Conservation (phyloP, 2,329 filamentous ascomycete genomes). For the Lecanicillium sp. region DNA sequence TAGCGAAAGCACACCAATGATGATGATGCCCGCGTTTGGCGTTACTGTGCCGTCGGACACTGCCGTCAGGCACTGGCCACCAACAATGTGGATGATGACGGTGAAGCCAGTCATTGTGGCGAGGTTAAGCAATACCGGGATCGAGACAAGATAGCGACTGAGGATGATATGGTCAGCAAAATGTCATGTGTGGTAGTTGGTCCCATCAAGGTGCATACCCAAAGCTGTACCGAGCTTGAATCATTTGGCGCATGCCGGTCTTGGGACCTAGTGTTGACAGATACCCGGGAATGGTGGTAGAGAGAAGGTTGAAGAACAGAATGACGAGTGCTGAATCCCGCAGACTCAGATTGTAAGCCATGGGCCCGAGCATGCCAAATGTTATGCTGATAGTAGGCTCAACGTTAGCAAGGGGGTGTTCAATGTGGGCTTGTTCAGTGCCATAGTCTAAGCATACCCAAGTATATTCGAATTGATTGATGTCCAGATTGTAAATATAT, state of each 20-base stretch:
- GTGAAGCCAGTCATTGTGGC: constrained; percentile 56
- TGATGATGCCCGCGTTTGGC: constrained; percentile 50
- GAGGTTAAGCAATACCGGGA: constrained; percentile 55
- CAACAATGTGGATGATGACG: constrained; percentile 52
- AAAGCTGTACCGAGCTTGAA: constrained; percentile 56
- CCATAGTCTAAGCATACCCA: constrained; percentile 22
- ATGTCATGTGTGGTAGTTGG: not conserved
- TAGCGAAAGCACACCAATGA: constrained; percentile 48
- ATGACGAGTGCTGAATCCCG: constrained; percentile 51
- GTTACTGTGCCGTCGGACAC: constrained; percentile 40
- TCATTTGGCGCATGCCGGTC: constrained; percentile 58
- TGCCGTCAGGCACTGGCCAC: constrained; percentile 49
- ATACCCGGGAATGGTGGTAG: constrained; percentile 45
- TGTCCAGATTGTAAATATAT: constrained; percentile 40
- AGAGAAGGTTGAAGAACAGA: constrained; percentile 53
- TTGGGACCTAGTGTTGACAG: constrained; percentile 50
- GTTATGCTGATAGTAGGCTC: constrained; percentile 36
- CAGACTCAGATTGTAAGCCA: constrained; percentile 44
- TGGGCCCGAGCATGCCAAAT: constrained; percentile 54
- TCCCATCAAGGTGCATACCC: constrained; percentile 40
- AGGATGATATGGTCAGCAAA: not conserved
- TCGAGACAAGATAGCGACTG: constrained; percentile 45
- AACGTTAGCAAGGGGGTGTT: no score
- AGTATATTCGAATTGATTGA: constrained; percentile 40
- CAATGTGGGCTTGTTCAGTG: no score